Base-by-base conservation (phyloP, 306 rosid species). In the Elaeagnus macrophylla region DNA sequence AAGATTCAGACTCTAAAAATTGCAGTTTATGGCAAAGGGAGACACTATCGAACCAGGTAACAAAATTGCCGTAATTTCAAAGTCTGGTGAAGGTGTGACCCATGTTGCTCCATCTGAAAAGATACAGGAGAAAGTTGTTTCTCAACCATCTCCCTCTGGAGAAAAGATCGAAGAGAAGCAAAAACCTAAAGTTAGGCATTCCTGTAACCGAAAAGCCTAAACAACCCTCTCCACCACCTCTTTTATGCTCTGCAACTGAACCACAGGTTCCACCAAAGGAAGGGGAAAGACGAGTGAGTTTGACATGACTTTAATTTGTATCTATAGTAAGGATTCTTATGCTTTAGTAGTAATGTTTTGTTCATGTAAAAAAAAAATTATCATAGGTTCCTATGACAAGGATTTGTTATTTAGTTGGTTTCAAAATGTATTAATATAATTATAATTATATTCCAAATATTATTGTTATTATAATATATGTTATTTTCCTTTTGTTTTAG, bases 221-320 rank as follows among this genome's bases (percentile, higher is more conserved):
- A 70, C 17, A 72, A 36, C 59, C 81, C 15, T 52, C 78, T 43
- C 48, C 67, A 39, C 55, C 80, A 54, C 60, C 88, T 42, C 64
- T 77, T n/a, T 66, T 51, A 51, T 74, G 49, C 51, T 76, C 91
- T 67, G 85, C 83, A 46, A 40, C 73, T 61, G 91, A 86, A 67
- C 95, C 95, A 61, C 95, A 86, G 61, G 91, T 80, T 63, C 85
- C 83, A 55, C 85, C 85, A 3, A 86, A 83, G 72, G 95, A 86
- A 56, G 74, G 88, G 70, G 95, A 86, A 78, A 78, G 85, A 76
- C 73, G 88, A 51, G 95, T 83, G 59, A 69, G 91, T 59, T 48
- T 56, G n/a, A n/a, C 53, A 20, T 37, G 39, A 15, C 48, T 44
- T 39, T 32, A n/a, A n/a, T n/a, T 14, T 32, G 7, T 38, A 38